These are phyloP conservation scores for Tolypocladium capitatum DNA, from an alignment of 2,329 filamentous ascomycete species.

Conservation along the genomic window DNA sequence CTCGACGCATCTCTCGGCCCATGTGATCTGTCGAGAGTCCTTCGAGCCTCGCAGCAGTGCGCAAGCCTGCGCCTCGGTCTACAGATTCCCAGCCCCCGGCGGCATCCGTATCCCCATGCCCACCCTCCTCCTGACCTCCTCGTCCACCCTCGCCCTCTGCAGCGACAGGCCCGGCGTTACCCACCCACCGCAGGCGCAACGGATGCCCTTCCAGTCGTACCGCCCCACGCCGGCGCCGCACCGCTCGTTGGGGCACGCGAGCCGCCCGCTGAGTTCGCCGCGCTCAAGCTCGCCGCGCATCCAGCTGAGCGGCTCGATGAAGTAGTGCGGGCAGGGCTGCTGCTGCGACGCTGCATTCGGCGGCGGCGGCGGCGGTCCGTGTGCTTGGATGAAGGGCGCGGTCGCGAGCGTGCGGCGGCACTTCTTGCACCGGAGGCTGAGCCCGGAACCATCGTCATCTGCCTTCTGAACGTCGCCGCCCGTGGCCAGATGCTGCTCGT, in stretches of 20 bases:
- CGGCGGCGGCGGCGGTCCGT: constrained; percentile 21
- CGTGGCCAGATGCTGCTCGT: constrained; percentile 37
- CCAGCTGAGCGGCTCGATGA: constrained; percentile 87
- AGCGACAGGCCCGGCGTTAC: constrained; percentile 82
- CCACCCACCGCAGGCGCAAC: constrained; percentile 84
- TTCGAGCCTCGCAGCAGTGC: neutral
- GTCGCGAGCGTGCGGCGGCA: constrained; percentile 57
- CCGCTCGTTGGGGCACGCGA: constrained; percentile 66
- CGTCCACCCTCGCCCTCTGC: constrained; percentile 70
- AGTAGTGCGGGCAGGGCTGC: constrained; percentile 63
- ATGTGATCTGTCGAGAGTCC: too few species aligned
- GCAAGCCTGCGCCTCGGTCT: neutral
- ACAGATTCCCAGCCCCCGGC: constrained; percentile 22
- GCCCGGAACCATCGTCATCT: constrained; percentile 4
- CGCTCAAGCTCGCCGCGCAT: constrained; percentile 77
- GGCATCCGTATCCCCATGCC: constrained; percentile 42
- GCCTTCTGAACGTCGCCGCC: neutral
- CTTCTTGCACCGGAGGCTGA: constrained; percentile 67
- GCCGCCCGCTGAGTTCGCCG: constrained; percentile 68
- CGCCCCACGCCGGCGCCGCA: constrained; percentile 78
- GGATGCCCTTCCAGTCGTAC: constrained; percentile 93
- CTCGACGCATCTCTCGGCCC: neutral
- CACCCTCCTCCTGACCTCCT: constrained; percentile 26
- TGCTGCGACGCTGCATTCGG: constrained; percentile 4
- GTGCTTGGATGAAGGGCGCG: constrained; percentile 50